A percentile compares a stretch with the other conserved stretches of the same genome.
phyloP scores from a whole-genome alignment of 2,329 filamentous ascomycete species.

The Colletotrichum scovillei region DNA sequence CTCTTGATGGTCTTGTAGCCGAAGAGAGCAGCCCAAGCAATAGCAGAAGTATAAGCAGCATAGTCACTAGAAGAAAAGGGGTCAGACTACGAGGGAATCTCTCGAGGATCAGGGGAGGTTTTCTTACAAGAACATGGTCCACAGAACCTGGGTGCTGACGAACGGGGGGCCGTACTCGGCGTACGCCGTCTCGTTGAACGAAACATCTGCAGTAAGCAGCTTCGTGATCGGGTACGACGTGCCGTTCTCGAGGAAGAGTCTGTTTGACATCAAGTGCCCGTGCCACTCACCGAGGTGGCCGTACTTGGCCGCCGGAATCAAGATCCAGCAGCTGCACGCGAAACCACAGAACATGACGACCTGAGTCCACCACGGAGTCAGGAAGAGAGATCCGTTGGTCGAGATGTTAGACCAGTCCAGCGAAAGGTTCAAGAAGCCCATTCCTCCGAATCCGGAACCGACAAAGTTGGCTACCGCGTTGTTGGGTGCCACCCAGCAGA shows the following conservation, averaged over 20 bases:
- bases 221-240: constrained; percentile 55
- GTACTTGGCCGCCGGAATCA: constrained; percentile 69
- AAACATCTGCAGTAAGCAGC: constrained; percentile 54
- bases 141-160: constrained; percentile 45
- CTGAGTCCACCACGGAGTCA: constrained; percentile 63
- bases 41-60: constrained; percentile 63
- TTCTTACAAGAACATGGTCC: constrained; percentile 24
- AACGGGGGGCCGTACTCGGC: constrained; percentile 66
- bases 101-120: not conserved
- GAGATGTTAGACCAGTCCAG: constrained; percentile 64
- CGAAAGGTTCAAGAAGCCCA: constrained; percentile 69
- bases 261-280: constrained; percentile 68
- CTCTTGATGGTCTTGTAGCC: constrained; percentile 48
- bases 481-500: constrained; percentile 70
- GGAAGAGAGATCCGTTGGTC: constrained; percentile 57
- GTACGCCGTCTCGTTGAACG: constrained; percentile 71
- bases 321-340: constrained; percentile 66
- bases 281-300: constrained; percentile 61
- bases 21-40: constrained; percentile 64
- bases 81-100: not conserved
- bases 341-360: constrained; percentile 66
- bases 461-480: constrained; percentile 69
- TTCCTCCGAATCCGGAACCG: constrained; percentile 67
- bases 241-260: constrained; percentile 60
- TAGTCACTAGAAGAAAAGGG: constrained; percentile 47